Base-by-base conservation (phyloP, 345 rosid genomes). In the Passiflora organensis region DNA sequence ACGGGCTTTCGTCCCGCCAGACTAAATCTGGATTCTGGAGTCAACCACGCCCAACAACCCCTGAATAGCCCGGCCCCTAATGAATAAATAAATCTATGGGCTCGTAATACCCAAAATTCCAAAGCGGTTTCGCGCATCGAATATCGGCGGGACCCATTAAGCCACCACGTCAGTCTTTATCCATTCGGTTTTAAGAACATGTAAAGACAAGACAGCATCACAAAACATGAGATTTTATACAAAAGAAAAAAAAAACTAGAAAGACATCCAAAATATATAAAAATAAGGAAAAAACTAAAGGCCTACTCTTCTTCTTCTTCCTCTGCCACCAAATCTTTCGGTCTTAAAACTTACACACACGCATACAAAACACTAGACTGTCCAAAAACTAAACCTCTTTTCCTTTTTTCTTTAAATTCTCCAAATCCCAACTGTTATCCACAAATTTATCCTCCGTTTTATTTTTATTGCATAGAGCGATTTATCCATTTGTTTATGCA, bases 261-360 rank as follows among this genome's bases (percentile, higher is more conserved):
- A 1, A 0, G 9, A 10, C 37, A 41, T 6, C 19, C 16, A 16
- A 15, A 20, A 44, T 42, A 52, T 46, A 17, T 36, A 53, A 52
- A 63, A 19, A 11, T 4, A 22, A 25, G 50, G 48, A 39, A 6
- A 48, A 68, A 63, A 51, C 64, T 14, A 24, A 43, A 20, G 63
- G 67, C 63, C 48, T 60, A 37, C 48, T 63, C 61, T 32, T 62
- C 68, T 55, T 58, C 68, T 12, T 48, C 72, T 34, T 22, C 46
- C 55, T 36, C 59, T 23, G 56, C 45, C 56, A 67, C 68, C 78
- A 39, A 58, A 24, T 70, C 50, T 63, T 62, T 69, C 64, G 25
- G 32, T 43, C 39, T 39, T 63, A 38, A 51, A 32, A 41, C 32
- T 20, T 51, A 15, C 34, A 36, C 41, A 32, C 6, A 51, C 55